phyloP scores from a whole-genome alignment of 495 filamentous ascomycete genomes.

The Neurospora sp. region DNA sequence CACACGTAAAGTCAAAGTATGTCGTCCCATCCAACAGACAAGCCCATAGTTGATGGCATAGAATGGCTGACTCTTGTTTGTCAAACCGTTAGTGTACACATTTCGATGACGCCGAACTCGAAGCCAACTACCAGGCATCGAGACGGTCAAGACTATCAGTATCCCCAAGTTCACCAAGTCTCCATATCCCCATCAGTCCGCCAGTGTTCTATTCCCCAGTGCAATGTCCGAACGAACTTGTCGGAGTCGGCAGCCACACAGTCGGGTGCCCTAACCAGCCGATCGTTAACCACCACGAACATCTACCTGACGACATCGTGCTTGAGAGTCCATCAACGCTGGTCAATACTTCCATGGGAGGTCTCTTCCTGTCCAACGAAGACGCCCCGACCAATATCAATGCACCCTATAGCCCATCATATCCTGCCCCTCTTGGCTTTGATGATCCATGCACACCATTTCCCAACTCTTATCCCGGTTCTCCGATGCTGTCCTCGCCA shows the following conservation, averaged over 20 bases:
- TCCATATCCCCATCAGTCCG: neutral
- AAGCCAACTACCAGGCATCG: conserved; percentile 1
- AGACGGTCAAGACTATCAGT: neutral
- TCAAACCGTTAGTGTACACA: conserved; percentile 6
- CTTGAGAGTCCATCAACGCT: neutral
- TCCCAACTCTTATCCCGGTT: neutral
- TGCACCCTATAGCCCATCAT: neutral
- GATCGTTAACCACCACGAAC: neutral
- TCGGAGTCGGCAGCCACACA: neutral
- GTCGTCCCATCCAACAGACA: neutral
- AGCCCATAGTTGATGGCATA: neutral
- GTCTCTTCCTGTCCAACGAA: neutral
- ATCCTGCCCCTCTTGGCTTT: neutral
- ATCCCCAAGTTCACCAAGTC: neutral
- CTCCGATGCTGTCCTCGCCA: neutral
- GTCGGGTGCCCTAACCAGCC: neutral
- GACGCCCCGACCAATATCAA: neutral
- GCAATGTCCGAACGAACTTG: neutral
- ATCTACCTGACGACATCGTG: neutral
- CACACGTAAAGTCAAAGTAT: conserved; percentile 14
- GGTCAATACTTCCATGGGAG: neutral
- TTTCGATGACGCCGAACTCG: neutral
- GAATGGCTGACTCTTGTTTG: neutral
- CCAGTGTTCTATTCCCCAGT: neutral
- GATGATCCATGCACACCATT: neutral